Conservation (phyloP, 768 basidiomycete genomes). For the Cystobasidium ongulense region DNA sequence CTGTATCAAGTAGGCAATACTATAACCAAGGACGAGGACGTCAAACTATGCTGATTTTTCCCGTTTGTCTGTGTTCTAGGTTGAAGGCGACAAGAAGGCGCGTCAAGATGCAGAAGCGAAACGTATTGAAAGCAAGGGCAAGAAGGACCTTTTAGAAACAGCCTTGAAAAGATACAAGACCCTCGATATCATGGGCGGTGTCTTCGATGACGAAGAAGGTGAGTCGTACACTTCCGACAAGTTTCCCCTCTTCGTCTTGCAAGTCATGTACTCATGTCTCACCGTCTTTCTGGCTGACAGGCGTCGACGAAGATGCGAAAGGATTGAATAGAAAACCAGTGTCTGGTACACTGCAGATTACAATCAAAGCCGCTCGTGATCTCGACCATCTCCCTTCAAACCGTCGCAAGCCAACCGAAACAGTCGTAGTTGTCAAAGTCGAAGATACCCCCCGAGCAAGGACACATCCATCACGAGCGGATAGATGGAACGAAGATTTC, state of each 20-base stretch:
- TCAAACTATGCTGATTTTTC: neutral
- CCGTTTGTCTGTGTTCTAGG: slow-evolving; percentile 41
- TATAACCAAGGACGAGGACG: neutral
- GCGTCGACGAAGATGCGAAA: slow-evolving; percentile 74
- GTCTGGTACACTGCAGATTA: slow-evolving; percentile 82
- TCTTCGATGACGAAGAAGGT: slow-evolving; percentile 58
- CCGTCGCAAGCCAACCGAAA: slow-evolving; percentile 51
- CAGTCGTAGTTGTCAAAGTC: slow-evolving; percentile 85
- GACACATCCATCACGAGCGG: slow-evolving; percentile 84
- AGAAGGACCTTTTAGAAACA: slow-evolving; percentile 82
- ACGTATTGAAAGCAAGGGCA: slow-evolving; percentile 87
- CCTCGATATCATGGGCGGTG: slow-evolving; percentile 82
- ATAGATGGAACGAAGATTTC: slow-evolving; percentile 96
- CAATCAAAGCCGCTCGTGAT: slow-evolving; percentile 80
- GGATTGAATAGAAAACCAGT: slow-evolving; percentile 91
- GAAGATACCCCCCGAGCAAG: slow-evolving; percentile 88
- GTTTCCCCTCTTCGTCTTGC: neutral
- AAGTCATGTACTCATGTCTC: neutral
- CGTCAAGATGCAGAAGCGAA: slow-evolving; percentile 88
- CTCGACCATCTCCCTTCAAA: slow-evolving; percentile 75
- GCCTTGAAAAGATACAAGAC: slow-evolving; percentile 96
- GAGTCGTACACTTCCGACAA: slow-evolving; percentile 34
- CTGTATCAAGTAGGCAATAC: slow-evolving; percentile 58
- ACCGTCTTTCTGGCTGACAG: slow-evolving; percentile 40
- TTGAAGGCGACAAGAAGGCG: slow-evolving; percentile 94